Evolutionary conservation across 495 filamentous ascomycete genomes (phyloP).

Genomic region (Penicillium cinerascens): DNA sequence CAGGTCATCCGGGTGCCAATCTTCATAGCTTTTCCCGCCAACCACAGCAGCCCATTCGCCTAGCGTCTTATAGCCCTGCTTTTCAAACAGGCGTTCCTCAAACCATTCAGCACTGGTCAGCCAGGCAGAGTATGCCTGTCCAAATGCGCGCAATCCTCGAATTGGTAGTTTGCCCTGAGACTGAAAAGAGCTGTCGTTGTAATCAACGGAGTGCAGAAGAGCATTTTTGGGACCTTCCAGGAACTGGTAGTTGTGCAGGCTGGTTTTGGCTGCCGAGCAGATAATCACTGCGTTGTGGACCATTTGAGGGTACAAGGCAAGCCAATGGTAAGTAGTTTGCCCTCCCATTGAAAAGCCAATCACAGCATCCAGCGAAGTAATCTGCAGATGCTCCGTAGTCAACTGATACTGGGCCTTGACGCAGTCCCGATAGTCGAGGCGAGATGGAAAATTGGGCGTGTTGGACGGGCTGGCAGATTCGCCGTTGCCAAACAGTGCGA

Average conservation of each 20-base stretch:
- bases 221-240: conserved; percentile 63
- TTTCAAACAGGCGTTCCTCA: conserved; percentile 54
- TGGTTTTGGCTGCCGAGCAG: conserved; percentile 60
- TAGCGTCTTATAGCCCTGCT: conserved; percentile 48
- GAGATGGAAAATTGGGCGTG: conserved; percentile 51
- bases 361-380: conserved; percentile 51
- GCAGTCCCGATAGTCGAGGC: conserved; percentile 56
- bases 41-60: conserved; percentile 59
- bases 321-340: conserved; percentile 61
- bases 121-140: conserved; percentile 64
- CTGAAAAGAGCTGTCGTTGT: conserved; percentile 42
- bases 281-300: conserved; percentile 56
- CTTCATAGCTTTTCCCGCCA: conserved; percentile 39
- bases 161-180: conserved; percentile 21
- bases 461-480: conserved; percentile 63
- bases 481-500: conserved; percentile 64
- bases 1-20: conserved; percentile 56
- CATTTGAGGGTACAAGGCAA: conserved; percentile 58
- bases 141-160: conserved; percentile 59
- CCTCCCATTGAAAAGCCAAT: conserved; percentile 66
- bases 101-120: conserved; percentile 64
- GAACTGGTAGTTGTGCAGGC: conserved; percentile 64
- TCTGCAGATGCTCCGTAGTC: conserved; percentile 51
- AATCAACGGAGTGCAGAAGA: conserved; percentile 34
- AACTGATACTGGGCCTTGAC: conserved; percentile 57